A percentile compares a stretch with the other conserved stretches of the same genome.
These are phyloP conservation scores for Cercospora berteroae DNA, from an alignment of 2,329 filamentous ascomycete species.

Conservation along the genomic window DNA sequence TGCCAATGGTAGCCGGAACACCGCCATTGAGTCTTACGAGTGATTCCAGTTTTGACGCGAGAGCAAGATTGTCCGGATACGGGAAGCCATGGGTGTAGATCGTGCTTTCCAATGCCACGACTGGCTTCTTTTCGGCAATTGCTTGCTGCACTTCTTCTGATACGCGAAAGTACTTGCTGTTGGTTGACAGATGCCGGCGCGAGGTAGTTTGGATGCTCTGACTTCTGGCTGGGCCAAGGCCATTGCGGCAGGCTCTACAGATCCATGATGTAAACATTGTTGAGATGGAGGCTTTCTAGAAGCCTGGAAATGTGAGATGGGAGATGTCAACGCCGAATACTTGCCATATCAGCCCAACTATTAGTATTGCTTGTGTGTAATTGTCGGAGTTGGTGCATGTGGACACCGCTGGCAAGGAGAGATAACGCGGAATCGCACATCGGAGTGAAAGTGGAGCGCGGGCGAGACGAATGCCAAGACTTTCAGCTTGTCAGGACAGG, in stretches of 20 bases:
- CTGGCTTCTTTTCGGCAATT: slow-evolving; percentile 68
- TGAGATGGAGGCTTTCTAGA: background rate
- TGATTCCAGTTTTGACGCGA: slow-evolving; percentile 77
- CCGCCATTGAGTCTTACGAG: slow-evolving; percentile 78
- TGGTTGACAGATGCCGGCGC: slow-evolving; percentile 13
- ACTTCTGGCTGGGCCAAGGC: background rate
- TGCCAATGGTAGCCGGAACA: slow-evolving; percentile 85
- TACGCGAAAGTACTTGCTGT: slow-evolving; percentile 56
- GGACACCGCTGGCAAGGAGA: background rate
- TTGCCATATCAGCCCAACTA: background rate
- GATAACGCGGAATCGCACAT: background rate
- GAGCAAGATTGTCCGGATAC: slow-evolving; percentile 68
- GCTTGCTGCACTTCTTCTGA: slow-evolving; percentile 83
- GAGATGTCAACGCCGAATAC: background rate
- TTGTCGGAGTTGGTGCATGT: background rate
- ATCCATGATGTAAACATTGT: slow-evolving; percentile 19
- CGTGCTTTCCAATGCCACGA: slow-evolving; percentile 91
- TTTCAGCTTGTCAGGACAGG: slow-evolving; percentile 1
- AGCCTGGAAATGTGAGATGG: background rate
- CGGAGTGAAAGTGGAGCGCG: background rate
- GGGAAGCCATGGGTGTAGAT: slow-evolving; percentile 91
- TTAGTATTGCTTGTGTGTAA: background rate
- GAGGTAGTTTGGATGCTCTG: background rate
- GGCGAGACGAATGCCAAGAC: background rate
- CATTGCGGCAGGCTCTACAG: slow-evolving; percentile 20